Conservation (phyloP, 169 alveolate genomes). For the Eimeria zaria region DNA sequence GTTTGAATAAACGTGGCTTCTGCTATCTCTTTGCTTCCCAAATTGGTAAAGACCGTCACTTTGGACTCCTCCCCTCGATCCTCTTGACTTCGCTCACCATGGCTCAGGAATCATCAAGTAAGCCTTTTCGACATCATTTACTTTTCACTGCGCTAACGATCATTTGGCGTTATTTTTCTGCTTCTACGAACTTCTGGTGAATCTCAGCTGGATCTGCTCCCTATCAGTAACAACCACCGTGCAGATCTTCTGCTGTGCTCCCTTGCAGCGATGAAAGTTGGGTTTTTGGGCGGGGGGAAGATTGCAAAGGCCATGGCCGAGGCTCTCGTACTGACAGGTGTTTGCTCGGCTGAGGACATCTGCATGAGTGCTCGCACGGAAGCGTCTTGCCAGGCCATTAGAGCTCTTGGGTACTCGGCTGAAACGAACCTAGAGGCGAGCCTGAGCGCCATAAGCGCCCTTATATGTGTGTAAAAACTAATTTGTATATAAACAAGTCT, state of each 20-base stretch:
- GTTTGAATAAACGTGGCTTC: background rate
- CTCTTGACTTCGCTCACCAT: background rate
- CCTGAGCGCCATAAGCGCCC: background rate
- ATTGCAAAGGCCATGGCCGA: slow-evolving; percentile 45
- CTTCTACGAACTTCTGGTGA: background rate
- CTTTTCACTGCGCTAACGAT: background rate
- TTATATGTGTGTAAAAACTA: background rate
- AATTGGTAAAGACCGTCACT: background rate
- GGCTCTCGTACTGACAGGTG: slow-evolving; percentile 20
- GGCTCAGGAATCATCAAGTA: background rate
- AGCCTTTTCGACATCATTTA: background rate
- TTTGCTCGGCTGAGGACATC: slow-evolving; percentile 32
- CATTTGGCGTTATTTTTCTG: background rate
- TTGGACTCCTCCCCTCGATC: no score
- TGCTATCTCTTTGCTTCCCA: background rate
- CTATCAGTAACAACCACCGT: background rate
- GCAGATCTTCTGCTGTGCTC: background rate
- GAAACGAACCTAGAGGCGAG: slow-evolving; percentile 41
- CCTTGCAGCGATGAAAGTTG: slow-evolving; percentile 30
- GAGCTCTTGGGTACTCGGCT: slow-evolving; percentile 28
- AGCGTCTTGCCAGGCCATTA: background rate
- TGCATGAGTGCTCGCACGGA: slow-evolving; percentile 49
- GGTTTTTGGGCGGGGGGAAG: slow-evolving; percentile 47
- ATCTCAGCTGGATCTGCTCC: background rate
- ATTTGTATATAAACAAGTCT: background rate